Evolutionary conservation across 129 eudicot genomes (phyloP), one percentile per base, ranked within the genome.

Genomic region (Dittrichia graveolens): DNA sequence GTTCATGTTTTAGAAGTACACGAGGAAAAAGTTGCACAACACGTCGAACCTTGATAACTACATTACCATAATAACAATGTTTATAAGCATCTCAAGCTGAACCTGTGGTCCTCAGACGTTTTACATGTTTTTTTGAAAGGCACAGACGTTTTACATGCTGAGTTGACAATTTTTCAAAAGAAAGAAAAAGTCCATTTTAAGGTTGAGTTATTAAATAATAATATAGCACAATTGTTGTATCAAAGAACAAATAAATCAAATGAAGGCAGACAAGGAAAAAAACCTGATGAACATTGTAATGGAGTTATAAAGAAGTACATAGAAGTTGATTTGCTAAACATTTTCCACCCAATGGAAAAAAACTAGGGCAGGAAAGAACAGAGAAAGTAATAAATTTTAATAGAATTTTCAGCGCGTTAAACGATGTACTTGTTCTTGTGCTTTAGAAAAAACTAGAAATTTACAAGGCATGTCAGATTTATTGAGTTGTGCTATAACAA

Each of bases 371-470:
- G 71, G 56, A 44, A 44, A 45, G 53, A 45, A 18, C 40, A 31
- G 45, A 18, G 8, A 18, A 24, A 65, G 24, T 14, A 5, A 55
- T 19, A 65, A 65, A 34, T 46, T 65, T 15, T 19, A 43, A 18
- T 18, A 43, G 69, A 43, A 43, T 61, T 39, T 61, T 40, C 47
- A 42, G 40, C 13, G 67, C 35, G 15, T 42, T 42, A 43, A 16
- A 64, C 3, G 5, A 5, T 11, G 53, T 43, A 65, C 40, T 6
- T 44, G 53, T 64, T 56, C 1, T 24, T 15, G 9, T 64, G 55
- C 41, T 65, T 43, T 38, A 65, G 40, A 44, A 18, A 65, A 15
- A 65, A 65, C 70, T 43, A 65, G 70, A 65, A 65, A 16, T 65
- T 4, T 42, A 12, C 5, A 16, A 65, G 44, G 70, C 39, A 19